Evolutionary conservation across 352 stramenopile species (phyloP), one percentile per base, ranked within the genome.

Genomic region (Phytophthora multivora): DNA sequence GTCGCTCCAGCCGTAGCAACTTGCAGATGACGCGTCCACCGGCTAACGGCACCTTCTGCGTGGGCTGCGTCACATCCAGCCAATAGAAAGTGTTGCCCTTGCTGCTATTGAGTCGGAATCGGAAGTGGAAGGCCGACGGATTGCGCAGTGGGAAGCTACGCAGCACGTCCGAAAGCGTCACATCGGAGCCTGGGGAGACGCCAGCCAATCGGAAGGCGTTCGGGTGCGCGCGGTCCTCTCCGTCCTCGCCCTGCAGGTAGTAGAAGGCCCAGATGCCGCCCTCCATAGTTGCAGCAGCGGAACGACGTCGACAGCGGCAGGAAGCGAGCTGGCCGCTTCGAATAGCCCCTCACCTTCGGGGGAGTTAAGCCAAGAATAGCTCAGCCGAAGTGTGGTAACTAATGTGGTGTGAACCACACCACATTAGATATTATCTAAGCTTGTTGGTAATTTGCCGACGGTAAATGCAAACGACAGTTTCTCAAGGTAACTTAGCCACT

Each of bases 161-260:
- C 25, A 88, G 55, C 43, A 95, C 75, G 59, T 95, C 83, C 2
- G 60, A 77, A 19, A 95, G 82, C 48, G 83, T 95, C 38, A 92
- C 71, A 50, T 90, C 82, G 15, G 63, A 39, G 16, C 62, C 54
- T 35, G 59, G 51, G 38, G 50, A 49, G 38, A 68, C 42, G 26
- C 43, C 48, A 3, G 66, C 16, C 39, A 77, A 43, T 18, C 75
- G 75, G 71, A 92, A 95, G 25, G 86, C 86, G 51, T 95, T 95
- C 30, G 86, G 86, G 61, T 95, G 86, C 42, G 79, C 79, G 31
- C 85, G 79, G 51, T 95, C 86, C 63, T 95, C 86, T 13, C 86
- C 86, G 51, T 95, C 86, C 65, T 95, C 86, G 13, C 83, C 86
- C 70, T 95, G 86, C 64, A 95, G 82, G 64, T 92, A 92, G 80